phyloP scores from a whole-genome alignment of 371 early-diverging fungal genomes.

The Rhizomucor pusillus region DNA sequence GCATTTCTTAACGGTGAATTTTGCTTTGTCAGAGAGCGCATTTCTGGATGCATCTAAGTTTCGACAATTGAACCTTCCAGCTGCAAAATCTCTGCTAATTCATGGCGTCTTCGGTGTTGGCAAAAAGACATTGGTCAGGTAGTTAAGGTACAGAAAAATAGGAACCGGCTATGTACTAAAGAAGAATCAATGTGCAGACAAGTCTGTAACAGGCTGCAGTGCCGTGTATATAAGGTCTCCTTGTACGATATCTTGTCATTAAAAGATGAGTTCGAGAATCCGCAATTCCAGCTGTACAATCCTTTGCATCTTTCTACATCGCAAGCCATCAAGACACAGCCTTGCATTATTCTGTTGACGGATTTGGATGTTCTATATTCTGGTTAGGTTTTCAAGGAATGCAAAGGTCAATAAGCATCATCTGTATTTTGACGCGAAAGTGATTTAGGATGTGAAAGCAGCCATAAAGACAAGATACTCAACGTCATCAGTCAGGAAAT shows the following conservation, averaged over 20 bases:
- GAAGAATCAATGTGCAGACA: not conserved
- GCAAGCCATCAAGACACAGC: conserved; percentile 19
- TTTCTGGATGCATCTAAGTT: conserved; percentile 24
- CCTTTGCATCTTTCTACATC: conserved; percentile 21
- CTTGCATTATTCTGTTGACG: conserved; percentile 23
- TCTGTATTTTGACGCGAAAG: no score
- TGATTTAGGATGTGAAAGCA: no score
- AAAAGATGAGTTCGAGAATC: conserved; percentile 25
- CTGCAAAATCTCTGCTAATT: conserved; percentile 39
- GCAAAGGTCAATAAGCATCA: no score
- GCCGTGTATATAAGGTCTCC: conserved; percentile 14
- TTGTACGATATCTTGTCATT: conserved; percentile 29
- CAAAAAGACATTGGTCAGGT: conserved; percentile 30
- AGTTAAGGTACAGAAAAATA: conserved; percentile 2
- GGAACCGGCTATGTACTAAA: not conserved
- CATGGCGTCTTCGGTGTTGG: conserved; percentile 45
- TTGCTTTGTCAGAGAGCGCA: conserved; percentile 10
- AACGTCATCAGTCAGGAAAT: conserved; percentile 14
- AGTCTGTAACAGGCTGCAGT: not conserved
- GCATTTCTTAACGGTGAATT: not conserved
- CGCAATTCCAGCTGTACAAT: conserved; percentile 29
- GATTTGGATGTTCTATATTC: conserved; percentile 23
- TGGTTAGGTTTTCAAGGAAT: conserved; percentile 1
- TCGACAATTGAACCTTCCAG: conserved; percentile 26
- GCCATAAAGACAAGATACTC: conserved; percentile 7